These are phyloP conservation scores for Podospora comata DNA, from an alignment of 495 filamentous ascomycete species.

Conservation along the genomic window DNA sequence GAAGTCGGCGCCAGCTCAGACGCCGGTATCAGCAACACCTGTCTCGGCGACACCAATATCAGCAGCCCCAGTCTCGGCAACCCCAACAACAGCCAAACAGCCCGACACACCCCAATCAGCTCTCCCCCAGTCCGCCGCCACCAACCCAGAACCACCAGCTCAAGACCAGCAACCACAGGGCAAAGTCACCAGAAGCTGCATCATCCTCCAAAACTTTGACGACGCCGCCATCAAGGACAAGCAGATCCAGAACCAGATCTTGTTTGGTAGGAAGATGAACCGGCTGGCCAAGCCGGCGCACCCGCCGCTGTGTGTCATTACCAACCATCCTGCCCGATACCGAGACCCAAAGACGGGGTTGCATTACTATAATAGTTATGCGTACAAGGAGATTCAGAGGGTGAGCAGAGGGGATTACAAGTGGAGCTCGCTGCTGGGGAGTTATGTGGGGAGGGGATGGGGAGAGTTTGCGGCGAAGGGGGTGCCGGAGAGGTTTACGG, in stretches of 20 bases:
- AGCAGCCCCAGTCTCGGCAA: slow-evolving; percentile 15
- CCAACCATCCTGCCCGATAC: slow-evolving; percentile 71
- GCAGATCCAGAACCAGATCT: slow-evolving; percentile 51
- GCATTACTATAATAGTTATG: slow-evolving; percentile 69
- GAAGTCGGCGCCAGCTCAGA: background rate
- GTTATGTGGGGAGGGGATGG: slow-evolving; percentile 68
- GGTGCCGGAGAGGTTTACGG: slow-evolving; percentile 65
- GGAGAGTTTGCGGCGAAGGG: slow-evolving; percentile 58
- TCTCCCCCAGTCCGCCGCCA: background rate
- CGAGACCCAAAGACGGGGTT: slow-evolving; percentile 74
- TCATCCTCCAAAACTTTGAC: slow-evolving; percentile 58
- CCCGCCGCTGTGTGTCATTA: slow-evolving; percentile 68
- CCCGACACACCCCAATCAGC: slow-evolving; percentile 19
- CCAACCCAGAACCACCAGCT: slow-evolving; percentile 22
- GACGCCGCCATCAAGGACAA: slow-evolving; percentile 53
- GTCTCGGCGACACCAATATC: slow-evolving; percentile 14
- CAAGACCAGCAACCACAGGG: slow-evolving; percentile 19
- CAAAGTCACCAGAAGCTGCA: slow-evolving; percentile 47
- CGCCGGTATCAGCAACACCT: slow-evolving; percentile 2
- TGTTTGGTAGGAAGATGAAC: slow-evolving; percentile 52
- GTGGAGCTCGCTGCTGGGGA: slow-evolving; percentile 73
- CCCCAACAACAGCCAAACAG: slow-evolving; percentile 11
- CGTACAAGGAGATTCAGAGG: slow-evolving; percentile 67
- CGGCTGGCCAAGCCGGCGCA: slow-evolving; percentile 50
- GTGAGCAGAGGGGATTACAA: slow-evolving; percentile 63